Conservation (phyloP, 345 rosid genomes). For the Eucalyptus curtisii region DNA sequence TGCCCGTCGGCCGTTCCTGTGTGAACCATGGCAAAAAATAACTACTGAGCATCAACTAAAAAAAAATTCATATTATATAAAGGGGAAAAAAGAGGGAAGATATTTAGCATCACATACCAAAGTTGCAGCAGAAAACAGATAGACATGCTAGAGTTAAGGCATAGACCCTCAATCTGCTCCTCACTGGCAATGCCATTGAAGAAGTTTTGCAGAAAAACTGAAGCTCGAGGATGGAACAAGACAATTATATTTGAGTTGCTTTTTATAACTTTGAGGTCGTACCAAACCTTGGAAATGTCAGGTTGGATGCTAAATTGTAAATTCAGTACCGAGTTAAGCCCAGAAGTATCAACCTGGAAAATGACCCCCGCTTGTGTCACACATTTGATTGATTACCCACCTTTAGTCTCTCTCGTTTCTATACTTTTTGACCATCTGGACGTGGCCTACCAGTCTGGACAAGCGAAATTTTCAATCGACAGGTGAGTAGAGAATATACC, state of each 20-base stretch:
- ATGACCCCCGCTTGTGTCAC: not conserved
- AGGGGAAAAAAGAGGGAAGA: not conserved
- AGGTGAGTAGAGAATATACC: not conserved
- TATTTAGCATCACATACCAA: not conserved
- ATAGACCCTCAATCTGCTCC: conserved; percentile 7
- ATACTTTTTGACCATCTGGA: not conserved
- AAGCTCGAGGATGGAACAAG: not conserved
- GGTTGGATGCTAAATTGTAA: not conserved
- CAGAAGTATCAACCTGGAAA: not conserved
- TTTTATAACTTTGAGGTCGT: not conserved
- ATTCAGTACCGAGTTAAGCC: not conserved
- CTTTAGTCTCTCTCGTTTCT: not conserved
- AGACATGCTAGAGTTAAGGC: conserved; percentile 5
- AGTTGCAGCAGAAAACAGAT: conserved; percentile 14
- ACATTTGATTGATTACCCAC: not conserved
- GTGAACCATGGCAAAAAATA: not conserved
- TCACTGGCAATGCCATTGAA: conserved; percentile 27
- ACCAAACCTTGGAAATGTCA: not conserved
- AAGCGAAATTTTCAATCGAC: not conserved
- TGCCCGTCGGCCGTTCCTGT: conserved; percentile 31
- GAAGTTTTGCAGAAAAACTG: not conserved
- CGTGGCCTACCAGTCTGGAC: not conserved
- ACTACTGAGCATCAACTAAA: not conserved
- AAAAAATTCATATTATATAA: not conserved
- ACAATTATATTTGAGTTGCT: not conserved